Conservation (phyloP, 345 rosid species). For the Pistacia atlantica region DNA sequence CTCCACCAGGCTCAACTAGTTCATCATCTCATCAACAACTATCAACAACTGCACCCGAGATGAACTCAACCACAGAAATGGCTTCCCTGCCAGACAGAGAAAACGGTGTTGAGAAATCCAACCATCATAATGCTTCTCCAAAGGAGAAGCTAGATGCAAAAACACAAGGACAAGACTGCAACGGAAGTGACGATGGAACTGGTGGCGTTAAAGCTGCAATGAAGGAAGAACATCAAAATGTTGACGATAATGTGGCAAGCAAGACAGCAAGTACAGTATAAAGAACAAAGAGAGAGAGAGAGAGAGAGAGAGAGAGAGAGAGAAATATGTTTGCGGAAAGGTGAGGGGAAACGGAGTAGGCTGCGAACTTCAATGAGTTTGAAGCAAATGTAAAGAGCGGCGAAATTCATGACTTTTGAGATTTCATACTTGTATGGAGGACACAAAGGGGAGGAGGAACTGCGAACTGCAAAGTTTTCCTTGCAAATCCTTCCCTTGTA, state of each 20-base stretch:
- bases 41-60: slow-evolving; percentile 24
- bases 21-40: slow-evolving; percentile 39
- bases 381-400: slow-evolving; percentile 68
- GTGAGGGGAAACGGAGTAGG: slow-evolving; percentile 22
- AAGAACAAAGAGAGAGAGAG: slow-evolving; percentile 19
- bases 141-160: slow-evolving; percentile 32
- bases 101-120: slow-evolving; percentile 30
- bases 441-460: slow-evolving; percentile 28
- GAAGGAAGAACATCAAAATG: slow-evolving; percentile 34
- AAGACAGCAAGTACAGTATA: slow-evolving; percentile 36
- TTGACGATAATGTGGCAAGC: slow-evolving; percentile 20
- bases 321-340: neutral
- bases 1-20: slow-evolving; percentile 61
- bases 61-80: slow-evolving; percentile 23
- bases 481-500: slow-evolving; percentile 15
- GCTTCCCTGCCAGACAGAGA: slow-evolving; percentile 29
- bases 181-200: slow-evolving; percentile 36
- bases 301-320: slow-evolving; percentile 27
- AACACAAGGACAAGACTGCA: slow-evolving; percentile 36
- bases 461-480: slow-evolving; percentile 32
- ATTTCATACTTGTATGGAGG: slow-evolving; percentile 24
- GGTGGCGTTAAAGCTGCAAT: slow-evolving; percentile 12
- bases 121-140: slow-evolving; percentile 21
- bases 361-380: slow-evolving; percentile 44
- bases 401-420: slow-evolving; percentile 26